These are phyloP conservation scores for Sclerotinia sclerotiorum DNA, from an alignment of 2,329 filamentous ascomycete genomes.

Conservation along the genomic window DNA sequence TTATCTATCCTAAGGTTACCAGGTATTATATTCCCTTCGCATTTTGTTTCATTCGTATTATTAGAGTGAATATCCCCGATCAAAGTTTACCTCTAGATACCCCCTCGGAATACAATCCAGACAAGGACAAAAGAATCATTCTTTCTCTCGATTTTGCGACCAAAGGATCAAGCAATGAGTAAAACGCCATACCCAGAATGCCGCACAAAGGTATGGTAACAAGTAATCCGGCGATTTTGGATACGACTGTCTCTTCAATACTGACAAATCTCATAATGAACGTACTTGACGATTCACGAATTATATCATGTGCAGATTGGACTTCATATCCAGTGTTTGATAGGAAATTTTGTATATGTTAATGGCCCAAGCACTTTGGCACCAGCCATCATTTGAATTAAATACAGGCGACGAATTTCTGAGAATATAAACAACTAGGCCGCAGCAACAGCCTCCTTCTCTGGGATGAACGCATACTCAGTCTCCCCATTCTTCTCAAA, in stretches of 20 bases:
- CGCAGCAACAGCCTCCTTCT: slow-evolving; percentile 43
- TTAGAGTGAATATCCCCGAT: slow-evolving; percentile 19
- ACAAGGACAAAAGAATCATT: slow-evolving; percentile 86
- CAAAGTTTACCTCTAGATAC: slow-evolving; percentile 51
- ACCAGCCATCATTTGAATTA: slow-evolving; percentile 29
- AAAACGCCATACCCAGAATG: slow-evolving; percentile 76
- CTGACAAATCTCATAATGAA: slow-evolving; percentile 22
- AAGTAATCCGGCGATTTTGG: slow-evolving; percentile 56
- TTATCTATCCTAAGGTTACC: slow-evolving; percentile 59
- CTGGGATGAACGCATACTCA: slow-evolving; percentile 90
- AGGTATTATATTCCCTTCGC: slow-evolving; percentile 16
- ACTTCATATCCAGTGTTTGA: slow-evolving; percentile 2
- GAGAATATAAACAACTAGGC: slow-evolving; percentile 21
- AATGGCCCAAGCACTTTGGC: slow-evolving; percentile 41
- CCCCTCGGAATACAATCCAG: slow-evolving; percentile 68
- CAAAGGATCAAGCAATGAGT: slow-evolving; percentile 66
- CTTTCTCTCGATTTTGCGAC: slow-evolving; percentile 85
- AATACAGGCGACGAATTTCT: slow-evolving; percentile 1
- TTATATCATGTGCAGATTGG: slow-evolving; percentile 8
- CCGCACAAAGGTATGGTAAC: slow-evolving; percentile 74
- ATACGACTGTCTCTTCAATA: not conserved
- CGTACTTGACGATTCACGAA: slow-evolving; percentile 5
- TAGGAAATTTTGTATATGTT: slow-evolving; percentile 29
- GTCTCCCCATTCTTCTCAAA: slow-evolving; percentile 86
- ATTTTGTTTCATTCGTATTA: not conserved